Conservation (phyloP, 768 basidiomycete species). For the Leccinum ochraceum region DNA sequence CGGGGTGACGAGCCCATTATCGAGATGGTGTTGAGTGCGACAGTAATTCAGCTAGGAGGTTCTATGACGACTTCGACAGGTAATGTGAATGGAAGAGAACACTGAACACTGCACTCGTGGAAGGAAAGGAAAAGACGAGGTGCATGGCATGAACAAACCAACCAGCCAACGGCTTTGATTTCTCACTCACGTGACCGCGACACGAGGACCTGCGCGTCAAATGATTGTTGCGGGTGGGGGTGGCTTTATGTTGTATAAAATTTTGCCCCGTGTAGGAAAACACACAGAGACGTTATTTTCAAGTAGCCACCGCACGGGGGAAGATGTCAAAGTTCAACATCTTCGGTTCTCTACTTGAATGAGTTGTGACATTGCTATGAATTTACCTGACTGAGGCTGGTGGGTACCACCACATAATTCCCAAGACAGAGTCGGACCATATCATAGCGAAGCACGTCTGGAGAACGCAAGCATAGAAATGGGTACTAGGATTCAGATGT, state of each 20-base stretch:
- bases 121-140: not conserved
- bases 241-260: too few relatives aligned
- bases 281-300: too few relatives aligned
- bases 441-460: not conserved
- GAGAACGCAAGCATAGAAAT: not conserved
- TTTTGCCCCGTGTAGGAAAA: too few relatives aligned
- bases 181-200: slow-evolving; percentile 28
- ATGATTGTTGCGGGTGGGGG: too few relatives aligned
- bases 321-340: not conserved
- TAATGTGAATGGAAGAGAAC: not conserved
- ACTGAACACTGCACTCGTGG: not conserved
- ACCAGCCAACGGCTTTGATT: slow-evolving; percentile 20
- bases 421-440: too few relatives aligned
- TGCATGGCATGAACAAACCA: not conserved
- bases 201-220: slow-evolving; percentile 19
- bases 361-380: not conserved
- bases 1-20: slow-evolving; percentile 22
- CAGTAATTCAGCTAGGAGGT: not conserved
- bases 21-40: not conserved
- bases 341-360: not conserved
- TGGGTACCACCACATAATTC: too few relatives aligned
- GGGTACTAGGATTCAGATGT: too few relatives aligned
- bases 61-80: not conserved
- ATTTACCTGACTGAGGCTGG: not conserved
- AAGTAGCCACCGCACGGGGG: not conserved